Evolutionary conservation across 345 rosid species (phyloP).

Genomic region (Eucalyptus fibrosa): DNA sequence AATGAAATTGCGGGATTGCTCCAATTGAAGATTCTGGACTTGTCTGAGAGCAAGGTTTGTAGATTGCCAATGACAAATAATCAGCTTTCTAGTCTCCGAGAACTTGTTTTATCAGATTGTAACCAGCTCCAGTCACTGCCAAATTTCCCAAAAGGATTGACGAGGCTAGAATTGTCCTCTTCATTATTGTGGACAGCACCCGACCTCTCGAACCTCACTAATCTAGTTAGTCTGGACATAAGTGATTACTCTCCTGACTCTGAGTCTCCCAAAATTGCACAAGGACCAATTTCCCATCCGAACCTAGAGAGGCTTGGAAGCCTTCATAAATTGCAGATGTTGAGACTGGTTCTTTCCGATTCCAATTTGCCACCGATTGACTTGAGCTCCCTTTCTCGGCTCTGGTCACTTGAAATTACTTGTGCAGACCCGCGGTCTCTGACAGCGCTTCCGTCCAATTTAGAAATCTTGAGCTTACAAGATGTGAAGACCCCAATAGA

Average conservation of each 20-base stretch:
- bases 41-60: neutral
- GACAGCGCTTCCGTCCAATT: neutral
- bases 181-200: rapidly evolving
- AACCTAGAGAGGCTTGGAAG: neutral
- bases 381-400: neutral
- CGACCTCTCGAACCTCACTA: neutral
- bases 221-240: neutral
- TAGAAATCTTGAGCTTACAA: neutral
- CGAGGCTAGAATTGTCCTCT: neutral
- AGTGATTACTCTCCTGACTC: neutral
- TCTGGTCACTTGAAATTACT: neutral
- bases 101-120: too few relatives aligned
- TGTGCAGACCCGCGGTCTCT: neutral
- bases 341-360: neutral
- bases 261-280: rapidly evolving
- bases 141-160: neutral
- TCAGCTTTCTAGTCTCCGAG: too few relatives aligned
- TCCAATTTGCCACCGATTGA: neutral
- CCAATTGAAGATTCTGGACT: neutral
- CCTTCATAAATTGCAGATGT: neutral
- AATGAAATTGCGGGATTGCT: rapidly evolving
- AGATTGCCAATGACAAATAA: neutral
- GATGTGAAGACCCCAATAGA: neutral
- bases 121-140: rapidly evolving
- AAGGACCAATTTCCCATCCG: neutral